phyloP scores from a whole-genome alignment of 257 asterid genomes.

The Forsythia suspensa region DNA sequence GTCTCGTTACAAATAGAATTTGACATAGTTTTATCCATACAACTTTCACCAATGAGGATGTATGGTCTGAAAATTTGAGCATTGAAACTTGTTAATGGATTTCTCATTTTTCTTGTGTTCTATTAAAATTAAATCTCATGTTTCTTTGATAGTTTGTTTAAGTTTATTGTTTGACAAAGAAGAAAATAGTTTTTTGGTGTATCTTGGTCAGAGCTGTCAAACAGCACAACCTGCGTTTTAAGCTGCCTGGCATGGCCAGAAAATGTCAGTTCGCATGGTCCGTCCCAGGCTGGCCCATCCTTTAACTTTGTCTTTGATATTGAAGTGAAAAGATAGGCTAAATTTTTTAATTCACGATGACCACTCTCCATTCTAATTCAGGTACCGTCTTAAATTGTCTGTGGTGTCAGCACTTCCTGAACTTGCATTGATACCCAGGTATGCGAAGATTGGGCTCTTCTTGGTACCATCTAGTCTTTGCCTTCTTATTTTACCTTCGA shows the following conservation, averaged over 20 bases:
- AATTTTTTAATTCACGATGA: background rate
- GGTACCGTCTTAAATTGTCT: conserved; percentile 69
- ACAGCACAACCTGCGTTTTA: too few species aligned
- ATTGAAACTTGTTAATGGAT: background rate
- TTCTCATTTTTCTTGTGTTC: background rate
- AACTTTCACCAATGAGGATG: background rate
- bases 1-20: background rate
- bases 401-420: conserved; percentile 58
- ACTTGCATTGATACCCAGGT: conserved; percentile 64
- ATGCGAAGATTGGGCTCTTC: conserved; percentile 9
- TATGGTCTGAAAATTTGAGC: background rate
- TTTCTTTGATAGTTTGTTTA: background rate
- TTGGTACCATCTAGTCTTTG: conserved; percentile 4
- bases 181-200: background rate
- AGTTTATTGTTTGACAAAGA: background rate
- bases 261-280: too few species aligned
- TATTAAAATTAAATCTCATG: background rate
- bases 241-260: too few species aligned
- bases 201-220: background rate
- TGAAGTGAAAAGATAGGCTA: background rate
- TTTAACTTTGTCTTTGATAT: background rate
- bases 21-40: background rate
- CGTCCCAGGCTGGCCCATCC: background rate
- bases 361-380: conserved; percentile 21
- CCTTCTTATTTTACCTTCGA: conserved; percentile 5